Evolutionary conservation across 306 rosid species (phyloP).

Genomic region (Acacia crassicarpa): DNA sequence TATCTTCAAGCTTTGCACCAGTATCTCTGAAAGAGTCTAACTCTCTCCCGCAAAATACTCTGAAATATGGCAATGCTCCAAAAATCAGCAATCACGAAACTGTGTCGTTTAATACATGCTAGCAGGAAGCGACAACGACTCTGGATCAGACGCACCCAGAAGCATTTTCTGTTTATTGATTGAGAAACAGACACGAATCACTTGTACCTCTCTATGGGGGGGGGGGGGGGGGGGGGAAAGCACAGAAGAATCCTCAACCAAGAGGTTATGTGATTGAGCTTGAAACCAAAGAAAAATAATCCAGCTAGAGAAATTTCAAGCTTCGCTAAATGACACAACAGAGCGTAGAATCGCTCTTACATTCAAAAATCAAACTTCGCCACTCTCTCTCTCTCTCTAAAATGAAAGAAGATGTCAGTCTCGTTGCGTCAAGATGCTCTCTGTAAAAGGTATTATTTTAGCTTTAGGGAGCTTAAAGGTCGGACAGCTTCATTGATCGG

Average conservation of each 20-base stretch:
- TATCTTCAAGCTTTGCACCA: slow-evolving; percentile 50
- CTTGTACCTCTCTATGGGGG: slow-evolving; percentile 29
- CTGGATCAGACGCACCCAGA: slow-evolving; percentile 40
- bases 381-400: slow-evolving; percentile 36
- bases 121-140: slow-evolving; percentile 32
- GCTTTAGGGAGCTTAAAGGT: slow-evolving; percentile 32
- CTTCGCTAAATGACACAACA: slow-evolving; percentile 34
- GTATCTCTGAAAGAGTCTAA: slow-evolving; percentile 16
- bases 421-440: slow-evolving; percentile 53
- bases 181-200: slow-evolving; percentile 38
- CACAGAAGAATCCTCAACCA: slow-evolving; percentile 29
- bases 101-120: slow-evolving; percentile 16
- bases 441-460: slow-evolving; percentile 28
- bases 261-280: slow-evolving; percentile 27
- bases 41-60: slow-evolving; percentile 20
- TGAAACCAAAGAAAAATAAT: slow-evolving; percentile 16
- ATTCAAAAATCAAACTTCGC: slow-evolving; percentile 68
- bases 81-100: slow-evolving; percentile 50
- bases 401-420: slow-evolving; percentile 41
- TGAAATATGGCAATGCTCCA: slow-evolving; percentile 34
- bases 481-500: slow-evolving; percentile 38
- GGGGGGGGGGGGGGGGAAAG: too few relatives aligned
- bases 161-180: slow-evolving; percentile 29
- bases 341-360: slow-evolving; percentile 32
- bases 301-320: slow-evolving; percentile 3